Conservation (phyloP, 1,139 yeast species). For the Groenewaldozyma sp. region DNA sequence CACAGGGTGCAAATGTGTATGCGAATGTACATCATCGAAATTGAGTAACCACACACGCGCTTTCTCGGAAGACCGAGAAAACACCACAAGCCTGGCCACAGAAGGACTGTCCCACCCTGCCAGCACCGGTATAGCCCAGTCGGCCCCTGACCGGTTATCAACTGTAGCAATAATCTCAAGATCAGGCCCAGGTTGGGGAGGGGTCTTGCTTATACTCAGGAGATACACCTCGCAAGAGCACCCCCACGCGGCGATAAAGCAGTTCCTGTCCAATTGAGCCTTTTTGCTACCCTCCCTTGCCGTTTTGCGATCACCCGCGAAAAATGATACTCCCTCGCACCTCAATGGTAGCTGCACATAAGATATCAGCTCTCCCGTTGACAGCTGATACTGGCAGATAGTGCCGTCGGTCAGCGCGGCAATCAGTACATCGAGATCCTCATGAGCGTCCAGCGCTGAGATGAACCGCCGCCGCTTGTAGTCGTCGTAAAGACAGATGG, state of each 20-base stretch:
- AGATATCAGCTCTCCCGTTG: not conserved
- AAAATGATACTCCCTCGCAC: not conserved
- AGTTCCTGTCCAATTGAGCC: not conserved
- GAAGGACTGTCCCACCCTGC: not conserved
- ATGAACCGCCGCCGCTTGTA: not conserved
- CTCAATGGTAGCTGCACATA: not conserved
- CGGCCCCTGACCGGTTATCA: not conserved
- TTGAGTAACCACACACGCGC: not conserved
- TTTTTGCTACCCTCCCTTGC: too few species aligned
- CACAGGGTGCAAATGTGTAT: too few species aligned
- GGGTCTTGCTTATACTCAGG: not conserved
- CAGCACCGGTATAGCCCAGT: not conserved
- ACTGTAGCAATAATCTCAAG: not conserved
- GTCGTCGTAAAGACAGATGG: not conserved
- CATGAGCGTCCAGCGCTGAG: not conserved
- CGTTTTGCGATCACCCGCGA: not conserved
- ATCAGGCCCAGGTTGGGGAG: too few species aligned
- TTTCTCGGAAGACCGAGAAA: not conserved
- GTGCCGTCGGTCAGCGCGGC: constrained; percentile 1
- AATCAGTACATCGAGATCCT: not conserved
- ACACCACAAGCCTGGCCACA: not conserved
- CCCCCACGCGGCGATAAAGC: not conserved
- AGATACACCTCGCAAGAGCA: not conserved
- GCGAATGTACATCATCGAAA: too few species aligned
- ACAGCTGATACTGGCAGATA: not conserved